Evolutionary conservation across 202 grass and related monocot genomes (phyloP), one percentile per base, ranked within the genome.

Genomic region (Brachypodium distachyon): DNA sequence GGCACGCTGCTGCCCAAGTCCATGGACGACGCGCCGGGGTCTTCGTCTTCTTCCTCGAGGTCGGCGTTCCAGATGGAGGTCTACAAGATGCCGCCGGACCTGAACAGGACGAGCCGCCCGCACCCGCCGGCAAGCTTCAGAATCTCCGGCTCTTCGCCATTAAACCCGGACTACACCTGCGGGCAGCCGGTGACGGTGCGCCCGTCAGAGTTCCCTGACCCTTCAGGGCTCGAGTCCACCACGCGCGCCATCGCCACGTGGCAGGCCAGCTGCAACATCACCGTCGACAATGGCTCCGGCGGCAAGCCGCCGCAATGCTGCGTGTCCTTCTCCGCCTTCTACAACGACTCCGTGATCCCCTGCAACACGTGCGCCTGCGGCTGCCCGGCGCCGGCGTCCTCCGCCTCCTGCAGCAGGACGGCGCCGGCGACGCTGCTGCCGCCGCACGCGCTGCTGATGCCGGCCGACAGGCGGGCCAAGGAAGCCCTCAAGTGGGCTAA

Each of bases 81-180:
- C 25, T 93, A 79, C 87, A 97, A 97, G 90, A 93, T 97, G 93
- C 90, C 90, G 39, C 93, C 93, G 3, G 83, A 97, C 75, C 31
- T 88, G 13, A 90, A 89, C 72, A 43, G 82, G 19, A 90, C 84
- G 0, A 22, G 19, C 49, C 64, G 26, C 25, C 82, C 88, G 5
- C 70, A 74, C 51, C 51, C 90, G 0, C 93, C 93, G 4, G 34
- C 81, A 0, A 74, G 77, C 27, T 97, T 89, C 86, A 72, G 39
- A 27, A 49, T 97, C 76, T 18, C 56, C 10, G 84, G 90, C 58
- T 22, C 70, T 3, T 87, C 80, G 49, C 29, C 57, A 32, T 21
- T 88, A 3, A 97, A 90, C 70, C 93, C 80, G 2, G 60, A 82
- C 4, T 90, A 97, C 76, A 25, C 12, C 17, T 97, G 93, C 73